These are phyloP conservation scores for Claviceps humidiphila DNA, from an alignment of 2,329 filamentous ascomycete species.

Conservation along the genomic window DNA sequence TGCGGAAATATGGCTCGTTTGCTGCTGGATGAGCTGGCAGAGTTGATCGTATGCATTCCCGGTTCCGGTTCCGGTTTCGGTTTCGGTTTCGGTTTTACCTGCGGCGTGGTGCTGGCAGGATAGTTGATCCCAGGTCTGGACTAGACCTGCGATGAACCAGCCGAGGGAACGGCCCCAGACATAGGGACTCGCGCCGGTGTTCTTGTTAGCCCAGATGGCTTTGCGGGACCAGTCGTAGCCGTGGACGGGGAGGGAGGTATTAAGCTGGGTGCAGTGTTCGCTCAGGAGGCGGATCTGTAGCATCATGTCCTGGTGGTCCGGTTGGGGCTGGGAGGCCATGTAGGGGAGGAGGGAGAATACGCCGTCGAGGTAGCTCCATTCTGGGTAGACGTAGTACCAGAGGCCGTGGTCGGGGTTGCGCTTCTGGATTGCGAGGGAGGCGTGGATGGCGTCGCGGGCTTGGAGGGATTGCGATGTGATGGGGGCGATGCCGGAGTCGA, in stretches of 20 bases:
- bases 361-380: slow-evolving; percentile 40
- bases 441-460: slow-evolving; percentile 9
- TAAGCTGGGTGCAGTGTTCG: slow-evolving; percentile 4
- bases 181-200: slow-evolving; percentile 35
- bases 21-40: slow-evolving; percentile 10
- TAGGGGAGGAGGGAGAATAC: slow-evolving; percentile 37
- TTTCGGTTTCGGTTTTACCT: too few relatives aligned
- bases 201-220: slow-evolving; percentile 37
- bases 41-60: not conserved
- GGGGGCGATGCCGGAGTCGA: not conserved
- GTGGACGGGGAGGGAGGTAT: slow-evolving; percentile 23
- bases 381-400: slow-evolving; percentile 30
- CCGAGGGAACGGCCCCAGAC: slow-evolving; percentile 42
- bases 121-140: slow-evolving; percentile 35
- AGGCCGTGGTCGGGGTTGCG: slow-evolving; percentile 22
- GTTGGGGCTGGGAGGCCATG: slow-evolving; percentile 8
- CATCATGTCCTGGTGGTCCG: slow-evolving; percentile 11
- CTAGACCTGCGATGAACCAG: slow-evolving; percentile 39
- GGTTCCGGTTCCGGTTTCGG: too few relatives aligned
- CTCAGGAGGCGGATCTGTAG: slow-evolving; percentile 10
- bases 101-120: not conserved
- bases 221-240: slow-evolving; percentile 37
- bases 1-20: not conserved
- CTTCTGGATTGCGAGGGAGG: slow-evolving; percentile 10
- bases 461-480: slow-evolving; percentile 1